These are phyloP conservation scores for Ogataea pini DNA, from an alignment of 805 yeast genomes.

Conservation along the genomic window DNA sequence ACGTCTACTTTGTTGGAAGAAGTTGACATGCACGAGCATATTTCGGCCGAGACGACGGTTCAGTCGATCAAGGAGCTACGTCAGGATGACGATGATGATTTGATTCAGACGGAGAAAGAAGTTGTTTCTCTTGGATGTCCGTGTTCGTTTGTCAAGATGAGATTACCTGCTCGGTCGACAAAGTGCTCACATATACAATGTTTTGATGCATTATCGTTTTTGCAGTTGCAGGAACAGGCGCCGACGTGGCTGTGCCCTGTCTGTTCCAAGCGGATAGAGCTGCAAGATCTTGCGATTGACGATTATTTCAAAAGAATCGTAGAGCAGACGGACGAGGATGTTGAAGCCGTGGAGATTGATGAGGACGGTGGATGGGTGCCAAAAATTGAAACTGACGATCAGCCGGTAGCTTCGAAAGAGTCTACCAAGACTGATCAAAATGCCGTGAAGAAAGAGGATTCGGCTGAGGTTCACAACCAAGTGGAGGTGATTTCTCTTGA, in stretches of 20 bases:
- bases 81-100: constrained; percentile 63
- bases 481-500: constrained; percentile 9
- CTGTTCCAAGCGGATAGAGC: constrained; percentile 55
- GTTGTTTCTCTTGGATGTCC: constrained; percentile 77
- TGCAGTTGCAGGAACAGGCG: constrained; percentile 74
- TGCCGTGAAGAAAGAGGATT: neutral
- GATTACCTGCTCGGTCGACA: constrained; percentile 67
- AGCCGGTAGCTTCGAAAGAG: neutral
- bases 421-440: neutral
- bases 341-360: constrained; percentile 65
- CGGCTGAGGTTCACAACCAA: neutral
- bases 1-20: constrained; percentile 43
- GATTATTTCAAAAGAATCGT: constrained; percentile 72
- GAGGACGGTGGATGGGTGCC: constrained; percentile 75
- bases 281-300: constrained; percentile 66
- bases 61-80: constrained; percentile 27
- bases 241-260: constrained; percentile 90
- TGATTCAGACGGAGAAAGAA: constrained; percentile 61
- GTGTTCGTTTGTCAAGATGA: constrained; percentile 67
- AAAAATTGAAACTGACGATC: constrained; percentile 14
- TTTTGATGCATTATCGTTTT: constrained; percentile 75
- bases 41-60: constrained; percentile 50
- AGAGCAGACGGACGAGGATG: constrained; percentile 49
- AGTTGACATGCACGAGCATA: constrained; percentile 49
- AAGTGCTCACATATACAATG: constrained; percentile 83